Evolutionary conservation across 805 yeast genomes (phyloP), one percentile per base, ranked within the genome.

Genomic region (Teunomyces barrocoloradensis): DNA sequence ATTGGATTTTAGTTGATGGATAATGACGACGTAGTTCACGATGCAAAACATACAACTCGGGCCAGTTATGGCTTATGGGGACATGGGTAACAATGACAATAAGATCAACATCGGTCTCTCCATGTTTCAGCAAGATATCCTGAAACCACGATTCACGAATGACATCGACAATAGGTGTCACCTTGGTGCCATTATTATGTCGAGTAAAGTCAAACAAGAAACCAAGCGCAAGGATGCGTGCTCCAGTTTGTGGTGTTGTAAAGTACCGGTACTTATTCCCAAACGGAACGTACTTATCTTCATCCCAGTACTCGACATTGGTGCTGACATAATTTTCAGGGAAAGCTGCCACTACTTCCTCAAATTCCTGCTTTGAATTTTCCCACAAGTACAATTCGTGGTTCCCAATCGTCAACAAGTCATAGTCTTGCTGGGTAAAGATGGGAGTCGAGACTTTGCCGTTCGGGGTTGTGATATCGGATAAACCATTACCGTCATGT

Each of bases 401-500:
- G 65, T 92, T 92, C 0, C 98, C 98, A 41, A 91, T 69, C 0
- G 96, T 86, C 28, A 91, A 65, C 34, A 92, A 61, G 63, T 92
- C 97, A 56, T 85, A 87, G 45, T 85, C 82, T 49, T 79, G 75
- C 48, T 73, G 68, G 54, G 77, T 78, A 61, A 91, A 87, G 0
- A 91, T 75, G 1, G 75, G 73, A 23, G 83, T 77, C 0, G 94
- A 79, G 12, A 72, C 63, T 4, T 66, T 57, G 0, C 97, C 98
- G 59, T 85, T 86, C 2, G 92, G 88, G 2, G 29, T 46, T 0
- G 96, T 85, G 11, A 86, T 82, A 66, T 92, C 97, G 34, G 89
- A 78, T 10, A 90, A 67, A 0, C 98, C 98, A 61, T 89, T 91
- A 0, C 98, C 98, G 64, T 92, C 98, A 57, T 89, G 96, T 52